These are phyloP conservation scores for Lipomyces mesembrius DNA, from an alignment of 805 yeast species.

Conservation along the genomic window DNA sequence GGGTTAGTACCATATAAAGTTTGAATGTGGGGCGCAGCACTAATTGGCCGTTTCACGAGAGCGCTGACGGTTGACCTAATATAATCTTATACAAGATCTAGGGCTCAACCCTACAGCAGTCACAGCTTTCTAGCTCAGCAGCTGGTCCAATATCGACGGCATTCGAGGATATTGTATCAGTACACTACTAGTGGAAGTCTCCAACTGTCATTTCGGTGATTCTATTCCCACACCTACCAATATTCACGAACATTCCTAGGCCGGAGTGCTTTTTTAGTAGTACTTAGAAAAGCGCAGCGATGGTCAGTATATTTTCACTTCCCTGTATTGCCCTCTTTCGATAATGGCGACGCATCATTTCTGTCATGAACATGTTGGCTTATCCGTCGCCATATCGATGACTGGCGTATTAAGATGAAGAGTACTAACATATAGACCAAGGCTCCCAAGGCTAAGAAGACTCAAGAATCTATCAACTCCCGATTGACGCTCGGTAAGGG, in stretches of 20 bases:
- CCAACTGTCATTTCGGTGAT: background rate
- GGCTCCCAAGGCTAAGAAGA: constrained; percentile 67
- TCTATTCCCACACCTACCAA: background rate
- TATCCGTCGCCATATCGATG: background rate
- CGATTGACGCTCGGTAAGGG: constrained; percentile 76
- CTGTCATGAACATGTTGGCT: background rate
- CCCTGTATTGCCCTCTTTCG: background rate
- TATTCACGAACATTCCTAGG: constrained; percentile 42
- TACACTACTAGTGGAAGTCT: too few species aligned
- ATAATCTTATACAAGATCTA: too few species aligned
- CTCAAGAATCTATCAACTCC: constrained; percentile 94
- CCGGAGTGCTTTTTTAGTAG: constrained; percentile 80
- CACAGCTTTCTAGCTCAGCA: background rate
- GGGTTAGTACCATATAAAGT: background rate
- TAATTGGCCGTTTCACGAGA: too few species aligned
- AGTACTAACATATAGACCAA: constrained; percentile 9
- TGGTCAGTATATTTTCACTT: constrained; percentile 72
- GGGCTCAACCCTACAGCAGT: constrained; percentile 1
- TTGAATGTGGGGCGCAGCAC: background rate
- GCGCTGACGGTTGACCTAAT: too few species aligned
- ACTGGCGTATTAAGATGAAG: background rate
- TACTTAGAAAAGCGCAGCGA: constrained; percentile 78
- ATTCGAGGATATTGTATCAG: too few species aligned
- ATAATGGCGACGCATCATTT: background rate
- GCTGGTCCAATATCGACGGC: background rate